Evolutionary conservation across 257 asterid genomes (phyloP), one percentile per base, ranked within the genome.

Genomic region (Phtheirospermum japonicum): DNA sequence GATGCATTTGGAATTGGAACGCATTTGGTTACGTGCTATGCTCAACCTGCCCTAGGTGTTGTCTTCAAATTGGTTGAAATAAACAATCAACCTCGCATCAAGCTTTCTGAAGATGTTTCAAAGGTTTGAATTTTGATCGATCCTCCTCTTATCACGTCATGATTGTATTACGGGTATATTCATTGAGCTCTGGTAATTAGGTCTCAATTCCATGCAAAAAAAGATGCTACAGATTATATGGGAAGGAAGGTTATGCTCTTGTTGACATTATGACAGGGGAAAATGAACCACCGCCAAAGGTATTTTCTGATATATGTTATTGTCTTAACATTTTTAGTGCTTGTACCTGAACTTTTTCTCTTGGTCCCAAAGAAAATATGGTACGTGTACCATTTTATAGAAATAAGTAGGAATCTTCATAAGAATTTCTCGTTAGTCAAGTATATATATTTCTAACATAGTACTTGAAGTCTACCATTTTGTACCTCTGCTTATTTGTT

Each of bases 121-220:
- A 93, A 93, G 95, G 98, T 92, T n/a, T n/a, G n/a, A n/a, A n/a
- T n/a, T 7, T 57, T 70, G 85, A 61, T 54, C 53, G 28, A 55
- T 67, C 61, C 28, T 71, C 61, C 19, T 54, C 50, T 68, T 66
- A 40, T 26, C 16, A 39, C 40, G 12, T 46, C 54, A 61, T 46
- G 49, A 14, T 39, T 61, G 39, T 19, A 18, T 61, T 33, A n/a
- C 31, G 61, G 63, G 51, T 36, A 13, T 19, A 65, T 31, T 65
- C 39, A 63, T 64, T 58, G 58, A 58, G 57, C 5, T 75, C 57
- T 70, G 50, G 33, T 55, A 69, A 73, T 57, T 79, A 93, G 97
- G 99, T 93, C 61, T 89, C 97, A 12, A 93, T 93, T 74, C 99
- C 99, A 20, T 93, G 97, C 85, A 93, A 93, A 67, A 93, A 93